Percentiles rank a stretch among this genome's conserved stretches.
Conservation (phyloP, 192 early-diverging fungal genomes). For the Backusella tarrabulga region DNA sequence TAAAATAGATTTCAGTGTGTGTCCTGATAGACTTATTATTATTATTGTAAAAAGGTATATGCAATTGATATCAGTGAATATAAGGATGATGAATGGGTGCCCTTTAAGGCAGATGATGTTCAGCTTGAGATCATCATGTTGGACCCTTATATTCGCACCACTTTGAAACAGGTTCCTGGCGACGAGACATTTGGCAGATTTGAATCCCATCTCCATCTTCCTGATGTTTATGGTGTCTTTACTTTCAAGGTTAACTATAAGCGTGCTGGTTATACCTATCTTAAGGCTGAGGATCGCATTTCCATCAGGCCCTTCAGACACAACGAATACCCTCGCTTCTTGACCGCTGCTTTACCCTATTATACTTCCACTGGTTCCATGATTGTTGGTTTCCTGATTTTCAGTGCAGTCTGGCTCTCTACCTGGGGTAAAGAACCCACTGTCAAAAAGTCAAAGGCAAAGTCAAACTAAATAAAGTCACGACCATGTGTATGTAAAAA, state of each 20-base stretch:
- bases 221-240: conserved; percentile 97
- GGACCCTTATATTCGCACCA: conserved; percentile 91
- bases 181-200: conserved; percentile 41
- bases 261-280: conserved; percentile 75
- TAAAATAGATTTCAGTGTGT: background rate
- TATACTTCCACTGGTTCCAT: conserved; percentile 84
- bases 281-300: conserved; percentile 74
- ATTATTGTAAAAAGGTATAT: conserved; percentile 57
- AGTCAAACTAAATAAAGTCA: background rate
- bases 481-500: background rate
- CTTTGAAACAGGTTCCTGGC: conserved; percentile 51
- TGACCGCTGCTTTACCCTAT: conserved; percentile 92
- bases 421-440: conserved; percentile 28
- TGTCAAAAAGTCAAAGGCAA: background rate
- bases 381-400: conserved; percentile 82
- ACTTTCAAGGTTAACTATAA: conserved; percentile 95
- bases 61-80: conserved; percentile 80
- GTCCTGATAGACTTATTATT: background rate
- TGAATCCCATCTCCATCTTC: conserved; percentile 56
- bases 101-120: conserved; percentile 76
- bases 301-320: conserved; percentile 91
- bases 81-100: conserved; percentile 75
- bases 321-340: conserved; percentile 94
- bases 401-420: conserved; percentile 79
- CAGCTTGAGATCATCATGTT: conserved; percentile 97